phyloP scores from a whole-genome alignment of 2,329 filamentous ascomycete genomes.

The Didymella sp. region DNA sequence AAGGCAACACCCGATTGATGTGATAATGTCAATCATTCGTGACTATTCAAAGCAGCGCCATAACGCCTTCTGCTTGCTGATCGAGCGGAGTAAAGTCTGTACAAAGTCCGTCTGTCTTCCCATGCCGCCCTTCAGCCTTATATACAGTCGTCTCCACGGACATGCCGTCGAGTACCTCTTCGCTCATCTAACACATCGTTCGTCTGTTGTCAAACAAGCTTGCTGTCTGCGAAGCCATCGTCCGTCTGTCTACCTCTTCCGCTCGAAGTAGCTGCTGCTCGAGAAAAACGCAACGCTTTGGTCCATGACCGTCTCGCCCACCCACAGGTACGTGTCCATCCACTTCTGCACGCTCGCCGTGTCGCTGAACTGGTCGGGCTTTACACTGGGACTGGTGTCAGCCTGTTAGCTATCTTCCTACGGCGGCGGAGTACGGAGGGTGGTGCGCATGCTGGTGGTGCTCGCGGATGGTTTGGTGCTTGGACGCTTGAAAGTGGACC shows the following conservation, averaged over 20 bases:
- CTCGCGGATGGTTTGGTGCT: no score
- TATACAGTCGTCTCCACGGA: no score
- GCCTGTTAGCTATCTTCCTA: constrained; percentile 39
- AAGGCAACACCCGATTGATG: neutral
- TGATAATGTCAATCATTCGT: neutral
- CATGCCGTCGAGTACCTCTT: no score
- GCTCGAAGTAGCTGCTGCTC: constrained; percentile 72
- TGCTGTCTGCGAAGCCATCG: no score
- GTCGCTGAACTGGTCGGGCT: constrained; percentile 83
- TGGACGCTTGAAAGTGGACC: no score
- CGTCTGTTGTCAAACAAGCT: no score
- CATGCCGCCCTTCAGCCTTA: no score
- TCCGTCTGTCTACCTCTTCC: constrained; percentile 69
- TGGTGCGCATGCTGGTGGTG: no score
- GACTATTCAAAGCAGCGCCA: neutral
- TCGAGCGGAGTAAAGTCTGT: neutral
- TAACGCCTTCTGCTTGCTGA: neutral
- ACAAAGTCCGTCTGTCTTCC: neutral
- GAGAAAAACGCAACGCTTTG: constrained; percentile 92
- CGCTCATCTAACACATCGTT: no score
- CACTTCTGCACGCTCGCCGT: constrained; percentile 84
- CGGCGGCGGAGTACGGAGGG: neutral
- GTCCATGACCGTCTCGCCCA: constrained; percentile 98
- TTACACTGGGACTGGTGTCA: constrained; percentile 74
- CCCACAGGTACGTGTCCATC: constrained; percentile 91